These are phyloP conservation scores for Zea luxurians DNA, from an alignment of 176 grass and related monocot genomes.

Conservation along the genomic window DNA sequence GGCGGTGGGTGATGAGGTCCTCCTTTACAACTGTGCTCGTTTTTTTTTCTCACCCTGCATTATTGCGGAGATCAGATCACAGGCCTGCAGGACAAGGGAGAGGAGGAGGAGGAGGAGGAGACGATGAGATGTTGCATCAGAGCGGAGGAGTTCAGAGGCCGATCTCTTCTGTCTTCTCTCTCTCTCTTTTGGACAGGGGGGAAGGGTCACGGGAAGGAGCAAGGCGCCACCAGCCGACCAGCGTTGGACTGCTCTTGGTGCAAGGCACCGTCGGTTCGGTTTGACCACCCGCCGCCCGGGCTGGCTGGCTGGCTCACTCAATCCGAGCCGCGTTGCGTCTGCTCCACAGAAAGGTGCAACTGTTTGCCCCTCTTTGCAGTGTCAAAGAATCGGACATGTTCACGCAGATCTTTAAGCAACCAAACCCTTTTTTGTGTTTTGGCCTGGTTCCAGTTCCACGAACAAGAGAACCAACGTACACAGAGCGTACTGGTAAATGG, in stretches of 20 bases:
- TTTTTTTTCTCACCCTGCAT: background rate
- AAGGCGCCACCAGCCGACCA: background rate
- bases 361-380: background rate
- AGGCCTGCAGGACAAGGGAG: background rate
- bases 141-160: background rate
- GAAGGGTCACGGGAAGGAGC: conserved; percentile 9
- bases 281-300: background rate
- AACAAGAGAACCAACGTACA: background rate
- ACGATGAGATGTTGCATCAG: background rate
- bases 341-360: conserved; percentile 26
- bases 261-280: background rate
- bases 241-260: background rate
- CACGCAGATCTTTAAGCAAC: background rate
- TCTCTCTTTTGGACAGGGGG: background rate
- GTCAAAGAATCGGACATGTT: background rate
- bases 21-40: background rate
- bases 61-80: background rate
- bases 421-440: background rate
- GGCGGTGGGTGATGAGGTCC: background rate
- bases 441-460: background rate
- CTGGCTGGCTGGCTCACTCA: background rate
- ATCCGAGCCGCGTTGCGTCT: conserved; percentile 1
- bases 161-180: too few relatives aligned
- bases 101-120: too few relatives aligned
- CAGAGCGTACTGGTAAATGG: background rate